Conservation (phyloP, 371 early-diverging fungal genomes). For the Blakeslea trispora region DNA sequence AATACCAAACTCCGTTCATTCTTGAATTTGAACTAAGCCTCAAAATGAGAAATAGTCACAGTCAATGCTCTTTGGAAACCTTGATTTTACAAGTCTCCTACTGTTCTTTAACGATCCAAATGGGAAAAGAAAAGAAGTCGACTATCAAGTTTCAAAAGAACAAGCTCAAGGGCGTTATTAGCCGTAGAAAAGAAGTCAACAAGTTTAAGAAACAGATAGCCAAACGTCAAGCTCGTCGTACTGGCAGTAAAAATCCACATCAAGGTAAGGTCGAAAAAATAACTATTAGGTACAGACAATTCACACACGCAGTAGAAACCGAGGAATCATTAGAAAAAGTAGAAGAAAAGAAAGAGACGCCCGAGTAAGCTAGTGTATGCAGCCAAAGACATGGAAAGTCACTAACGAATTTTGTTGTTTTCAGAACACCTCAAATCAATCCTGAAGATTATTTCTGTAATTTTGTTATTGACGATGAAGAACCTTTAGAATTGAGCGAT, state of each 20-base stretch:
- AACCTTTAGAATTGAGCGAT: slow-evolving; percentile 42
- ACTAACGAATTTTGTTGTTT: too few relatives aligned
- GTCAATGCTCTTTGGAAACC: too few relatives aligned
- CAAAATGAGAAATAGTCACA: too few relatives aligned
- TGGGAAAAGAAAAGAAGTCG: slow-evolving; percentile 74
- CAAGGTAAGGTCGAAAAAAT: too few relatives aligned
- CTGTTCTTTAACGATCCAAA: background rate
- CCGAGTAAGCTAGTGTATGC: too few relatives aligned
- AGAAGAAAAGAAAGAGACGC: slow-evolving; percentile 18
- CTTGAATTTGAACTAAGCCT: too few relatives aligned
- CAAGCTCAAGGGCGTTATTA: slow-evolving; percentile 72
- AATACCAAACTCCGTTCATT: too few relatives aligned
- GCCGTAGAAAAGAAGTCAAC: slow-evolving; percentile 68
- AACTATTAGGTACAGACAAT: too few relatives aligned
- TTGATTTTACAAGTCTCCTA: too few relatives aligned
- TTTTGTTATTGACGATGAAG: slow-evolving; percentile 41
- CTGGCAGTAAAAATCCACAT: slow-evolving; percentile 9
- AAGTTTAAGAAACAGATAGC: slow-evolving; percentile 66
- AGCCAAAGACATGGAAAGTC: too few relatives aligned
- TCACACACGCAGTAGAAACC: too few relatives aligned
- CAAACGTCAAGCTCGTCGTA: slow-evolving; percentile 45
- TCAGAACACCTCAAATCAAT: slow-evolving; percentile 25
- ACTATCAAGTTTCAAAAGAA: slow-evolving; percentile 89
- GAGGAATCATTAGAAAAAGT: slow-evolving; percentile 14
- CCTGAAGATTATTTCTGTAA: slow-evolving; percentile 43